phyloP scores from a whole-genome alignment of 139 green algal genomes.

The Diplosphaera chodatii region DNA sequence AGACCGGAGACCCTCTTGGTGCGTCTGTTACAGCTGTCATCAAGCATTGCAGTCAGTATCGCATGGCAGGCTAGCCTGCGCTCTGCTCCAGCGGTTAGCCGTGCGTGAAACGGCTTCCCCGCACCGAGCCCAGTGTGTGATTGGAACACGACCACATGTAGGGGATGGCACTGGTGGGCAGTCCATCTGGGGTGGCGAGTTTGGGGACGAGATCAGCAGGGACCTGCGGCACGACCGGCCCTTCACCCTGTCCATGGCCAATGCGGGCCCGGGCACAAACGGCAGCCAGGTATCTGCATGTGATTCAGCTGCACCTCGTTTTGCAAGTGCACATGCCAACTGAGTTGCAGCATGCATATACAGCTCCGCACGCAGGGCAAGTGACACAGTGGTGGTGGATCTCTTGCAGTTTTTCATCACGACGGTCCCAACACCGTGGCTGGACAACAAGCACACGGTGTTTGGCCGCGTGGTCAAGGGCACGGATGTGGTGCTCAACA shows the following conservation, averaged over 20 bases:
- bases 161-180: slow-evolving; percentile 94
- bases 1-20: slow-evolving; percentile 81
- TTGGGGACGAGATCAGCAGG: slow-evolving; percentile 93
- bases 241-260: slow-evolving; percentile 83
- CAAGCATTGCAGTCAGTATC: no score
- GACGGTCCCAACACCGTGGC: slow-evolving; percentile 79
- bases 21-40: no score
- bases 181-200: slow-evolving; percentile 96
- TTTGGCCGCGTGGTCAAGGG: slow-evolving; percentile 76
- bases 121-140: no score
- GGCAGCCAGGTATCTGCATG: slow-evolving; percentile 23
- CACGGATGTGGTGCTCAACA: slow-evolving; percentile 86
- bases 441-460: slow-evolving; percentile 68
- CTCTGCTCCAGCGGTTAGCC: no score
- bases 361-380: no score
- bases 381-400: not conserved
- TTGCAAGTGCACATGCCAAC: no score
- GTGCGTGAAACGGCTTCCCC: no score
- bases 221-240: slow-evolving; percentile 85
- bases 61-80: no score
- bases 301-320: no score
- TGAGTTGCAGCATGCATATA: no score
- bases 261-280: slow-evolving; percentile 73
- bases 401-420: slow-evolving; percentile 84
- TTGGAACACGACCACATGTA: no score